These are phyloP conservation scores for Dactylella cylindrospora DNA, from an alignment of 2,329 filamentous ascomycete genomes.

Conservation along the genomic window DNA sequence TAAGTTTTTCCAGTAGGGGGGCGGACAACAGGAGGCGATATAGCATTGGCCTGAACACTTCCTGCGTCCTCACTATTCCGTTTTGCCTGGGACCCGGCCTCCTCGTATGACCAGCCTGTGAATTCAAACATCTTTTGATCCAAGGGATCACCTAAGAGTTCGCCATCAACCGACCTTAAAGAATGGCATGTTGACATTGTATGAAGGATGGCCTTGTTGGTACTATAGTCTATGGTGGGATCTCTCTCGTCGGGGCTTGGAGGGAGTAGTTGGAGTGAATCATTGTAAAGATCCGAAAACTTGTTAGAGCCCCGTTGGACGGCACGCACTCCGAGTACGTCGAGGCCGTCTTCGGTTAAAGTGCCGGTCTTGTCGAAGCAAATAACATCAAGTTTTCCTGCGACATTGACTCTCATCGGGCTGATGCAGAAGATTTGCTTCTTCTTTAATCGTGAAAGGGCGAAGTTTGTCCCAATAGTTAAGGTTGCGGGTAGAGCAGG, in stretches of 20 bases:
- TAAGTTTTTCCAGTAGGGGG: slow-evolving; percentile 68
- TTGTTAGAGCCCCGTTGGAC: slow-evolving; percentile 63
- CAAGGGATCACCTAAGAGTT: slow-evolving; percentile 87
- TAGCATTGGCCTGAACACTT: slow-evolving; percentile 49
- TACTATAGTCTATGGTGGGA: slow-evolving; percentile 60
- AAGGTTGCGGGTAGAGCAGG: slow-evolving; percentile 91
- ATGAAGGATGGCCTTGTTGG: slow-evolving; percentile 73
- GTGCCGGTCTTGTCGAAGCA: slow-evolving; percentile 99
- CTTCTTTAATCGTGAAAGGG: slow-evolving; percentile 77
- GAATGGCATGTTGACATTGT: slow-evolving; percentile 98
- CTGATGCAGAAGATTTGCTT: slow-evolving; percentile 97
- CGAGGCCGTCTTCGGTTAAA: slow-evolving; percentile 90
- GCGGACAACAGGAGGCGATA: slow-evolving; percentile 84
- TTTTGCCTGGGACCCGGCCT: slow-evolving; percentile 74
- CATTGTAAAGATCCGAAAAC: slow-evolving; percentile 75
- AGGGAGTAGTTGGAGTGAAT: slow-evolving; percentile 56
- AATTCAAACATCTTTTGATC: slow-evolving; percentile 99
- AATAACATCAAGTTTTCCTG: slow-evolving; percentile 90
- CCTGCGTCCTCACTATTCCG: slow-evolving; percentile 67
- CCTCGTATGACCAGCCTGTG: slow-evolving; percentile 87
- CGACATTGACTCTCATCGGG: slow-evolving; percentile 83
- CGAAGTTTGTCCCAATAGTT: slow-evolving; percentile 96
- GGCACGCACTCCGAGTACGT: slow-evolving; percentile 84
- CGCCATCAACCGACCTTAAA: slow-evolving; percentile 78
- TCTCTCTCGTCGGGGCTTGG: slow-evolving; percentile 58